Evolutionary conservation across 73 alveolate genomes (phyloP).

Genomic region (Tetrahymena elliotti): DNA sequence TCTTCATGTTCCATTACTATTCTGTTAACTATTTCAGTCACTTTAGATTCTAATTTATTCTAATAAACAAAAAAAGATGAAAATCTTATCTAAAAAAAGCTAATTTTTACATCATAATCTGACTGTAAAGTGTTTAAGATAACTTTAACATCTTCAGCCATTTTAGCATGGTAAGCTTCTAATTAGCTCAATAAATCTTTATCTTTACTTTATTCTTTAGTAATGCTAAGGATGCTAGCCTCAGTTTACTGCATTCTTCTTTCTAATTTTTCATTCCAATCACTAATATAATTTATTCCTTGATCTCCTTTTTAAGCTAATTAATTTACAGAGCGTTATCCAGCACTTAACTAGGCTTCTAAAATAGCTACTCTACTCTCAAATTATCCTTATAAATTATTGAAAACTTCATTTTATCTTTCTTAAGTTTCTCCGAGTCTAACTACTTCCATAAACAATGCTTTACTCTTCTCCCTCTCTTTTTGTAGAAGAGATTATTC

Average conservation of each 20-base stretch:
- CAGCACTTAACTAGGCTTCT: conserved; percentile 17
- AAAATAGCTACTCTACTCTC: conserved; percentile 7
- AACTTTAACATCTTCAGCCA: conserved; percentile 19
- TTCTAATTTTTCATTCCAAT: conserved; percentile 26
- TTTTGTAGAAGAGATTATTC: not conserved
- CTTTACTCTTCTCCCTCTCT: conserved; percentile 28
- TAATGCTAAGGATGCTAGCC: not conserved
- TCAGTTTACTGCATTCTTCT: conserved; percentile 17
- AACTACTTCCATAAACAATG: conserved; percentile 34
- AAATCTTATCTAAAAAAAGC: not conserved
- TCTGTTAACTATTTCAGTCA: conserved; percentile 33
- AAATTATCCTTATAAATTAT: not conserved
- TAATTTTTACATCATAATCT: not conserved
- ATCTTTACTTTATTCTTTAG: conserved; percentile 25
- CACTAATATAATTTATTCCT: conserved; percentile 31
- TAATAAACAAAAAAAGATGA: not conserved
- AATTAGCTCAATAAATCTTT: conserved; percentile 1
- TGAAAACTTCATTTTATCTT: not conserved
- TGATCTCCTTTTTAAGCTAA: conserved; percentile 33
- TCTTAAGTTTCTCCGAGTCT: conserved; percentile 30
- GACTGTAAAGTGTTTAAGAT: conserved; percentile 2
- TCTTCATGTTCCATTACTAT: conserved; percentile 40
- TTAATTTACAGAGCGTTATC: conserved; percentile 16
- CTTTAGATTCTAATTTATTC: conserved; percentile 19
- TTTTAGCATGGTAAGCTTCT: conserved; percentile 7